Base-by-base conservation (phyloP, 371 early-diverging fungal genomes). In the Entomophthora muscae region DNA sequence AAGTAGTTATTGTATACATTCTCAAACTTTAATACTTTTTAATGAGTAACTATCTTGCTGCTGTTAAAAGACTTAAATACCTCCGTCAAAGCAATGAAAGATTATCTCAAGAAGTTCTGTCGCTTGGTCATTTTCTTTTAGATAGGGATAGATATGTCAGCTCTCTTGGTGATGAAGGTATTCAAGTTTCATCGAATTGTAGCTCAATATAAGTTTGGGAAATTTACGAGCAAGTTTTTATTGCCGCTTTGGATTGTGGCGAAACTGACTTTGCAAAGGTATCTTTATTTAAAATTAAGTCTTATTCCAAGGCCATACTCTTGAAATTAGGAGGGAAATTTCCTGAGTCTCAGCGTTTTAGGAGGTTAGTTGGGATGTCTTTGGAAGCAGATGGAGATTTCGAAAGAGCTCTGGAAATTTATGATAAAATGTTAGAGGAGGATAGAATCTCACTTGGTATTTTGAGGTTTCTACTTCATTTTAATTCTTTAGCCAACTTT, bases 211-310 rank as follows among this genome's bases (percentile, higher is more conserved):
- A 70, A 87, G 88, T 76, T 1, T 89, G 88, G 86, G 75, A 86
- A 0, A 72, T 88, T 30, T 81, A 81, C 67, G 93, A 93, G 71
- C 93, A 93, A 72, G 72, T 87, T 2, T 76, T 84, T 60, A 70
- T 85, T 30, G 88, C 92, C 1, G 83, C 86, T 1, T 71, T 91
- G 31, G 93, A 94, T 71, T 71, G 83, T 27, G 83, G 85, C 27
- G 79, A 88, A 64, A 67, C 81, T 2, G 69, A 64, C 2, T 67
- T 82, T 22, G 89, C 92, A 27, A 68, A 79, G 56, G 83, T 84
- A 78, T 63, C 10, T 13, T 17, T 22, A 12, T 26, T 55, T 55
- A 55, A 55, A 22, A 59, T 59, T 3, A 59, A 17, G 3, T 59
- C n/a, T 59, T 30, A 32, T 42, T 2, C 2, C 5, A 32, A 59